Evolutionary conservation across 2,329 filamentous ascomycete species (phyloP), one percentile per base, ranked within the genome.

Genomic region (Fusarium equiseti): DNA sequence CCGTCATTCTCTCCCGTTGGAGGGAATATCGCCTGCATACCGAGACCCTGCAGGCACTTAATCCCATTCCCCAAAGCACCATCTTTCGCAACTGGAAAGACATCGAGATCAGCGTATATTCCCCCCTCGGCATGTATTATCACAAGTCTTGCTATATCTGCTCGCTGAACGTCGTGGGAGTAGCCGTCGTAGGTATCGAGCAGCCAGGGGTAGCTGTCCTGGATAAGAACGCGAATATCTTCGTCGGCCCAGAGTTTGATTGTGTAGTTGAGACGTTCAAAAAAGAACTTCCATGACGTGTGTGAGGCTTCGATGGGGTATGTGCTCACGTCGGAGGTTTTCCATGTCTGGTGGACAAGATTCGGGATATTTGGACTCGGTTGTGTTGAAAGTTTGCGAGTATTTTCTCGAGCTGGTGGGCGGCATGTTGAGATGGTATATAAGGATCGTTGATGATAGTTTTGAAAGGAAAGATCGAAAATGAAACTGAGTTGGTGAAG

Each of bases 341-440:
- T 59, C 56, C 56, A 59, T n/a, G 52, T 59, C 24, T 59, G 56
- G 27, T 59, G 56, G 5, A 59, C 26, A 13, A 59, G 40, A 12
- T 54, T 54, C 13, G 56, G 56, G 16, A 59, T 59, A 15, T 51
- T 51, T 16, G 20, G n/a, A 9, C 40, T 43, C 11, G 40, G 40
- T 43, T 6, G 40, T 22, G 20, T 43, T 43, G 40, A 22, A 43
- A 43, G 20, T 22, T 6, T 22, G 31, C 31, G 31, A 32, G 31
- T 32, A 4, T 16, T 13, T 4, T 43, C 40, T 22, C 12, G 40
- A 43, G 15, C 40, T 22, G 40, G 20, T 43, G 15, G 20, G 12
- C n/a, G 20, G 40, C 40, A 43, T 16, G 20, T 22, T 8, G n/a
- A 22, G 20, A 43, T 43, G 40, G 12, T 20, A 6, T 22, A 7